Base-by-base conservation (phyloP, 495 filamentous ascomycete species). In the Hyaloscypha variabilis region DNA sequence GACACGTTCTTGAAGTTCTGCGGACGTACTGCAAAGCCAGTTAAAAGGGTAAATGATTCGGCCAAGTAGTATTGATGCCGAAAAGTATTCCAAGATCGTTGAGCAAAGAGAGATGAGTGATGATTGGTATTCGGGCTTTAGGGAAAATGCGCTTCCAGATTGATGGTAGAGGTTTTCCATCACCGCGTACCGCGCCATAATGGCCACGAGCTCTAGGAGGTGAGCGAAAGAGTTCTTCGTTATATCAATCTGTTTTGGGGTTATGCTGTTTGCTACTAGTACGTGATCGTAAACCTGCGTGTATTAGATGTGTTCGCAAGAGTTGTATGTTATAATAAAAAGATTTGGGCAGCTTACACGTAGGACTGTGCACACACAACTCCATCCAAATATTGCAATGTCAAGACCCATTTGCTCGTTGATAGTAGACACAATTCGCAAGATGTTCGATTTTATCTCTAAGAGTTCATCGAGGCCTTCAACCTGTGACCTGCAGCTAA, bases 151-250 rank as follows among this genome's bases (percentile, higher is more conserved):
- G 29, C 36, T 14, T n/a, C 39, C 25, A 31, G 62, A 65, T 52
- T 63, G 58, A 1, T 59, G 60, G 31, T 63, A 69, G 5, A 69
- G 59, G 21, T 66, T 69, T 29, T 69, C 64, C 67, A 69, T 69
- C 24, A 69, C 67, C 3, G 64, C 59, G 55, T 69, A 69, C 1
- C 67, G 59, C 3, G 67, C 67, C 2, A 69, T 57, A 13, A 64
- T 46, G 11, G 25, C 59, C 5, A 55, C 55, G 31, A 69, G 25
- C 0, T 60, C 56, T n/a, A 42, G 58, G 13, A 66, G 34, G 4
- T 63, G 53, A 26, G 17, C 3, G 36, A 61, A 62, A 8, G 55
- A 42, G 86, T 73, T 97, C 93, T 73, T 97, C 93, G 46, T 96
- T 75, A 74, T 90, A 90, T 75, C 97, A 93, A 51, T 50, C 36